Base-by-base conservation (phyloP, 2,329 filamentous ascomycete species). In the Microdochium paspali region DNA sequence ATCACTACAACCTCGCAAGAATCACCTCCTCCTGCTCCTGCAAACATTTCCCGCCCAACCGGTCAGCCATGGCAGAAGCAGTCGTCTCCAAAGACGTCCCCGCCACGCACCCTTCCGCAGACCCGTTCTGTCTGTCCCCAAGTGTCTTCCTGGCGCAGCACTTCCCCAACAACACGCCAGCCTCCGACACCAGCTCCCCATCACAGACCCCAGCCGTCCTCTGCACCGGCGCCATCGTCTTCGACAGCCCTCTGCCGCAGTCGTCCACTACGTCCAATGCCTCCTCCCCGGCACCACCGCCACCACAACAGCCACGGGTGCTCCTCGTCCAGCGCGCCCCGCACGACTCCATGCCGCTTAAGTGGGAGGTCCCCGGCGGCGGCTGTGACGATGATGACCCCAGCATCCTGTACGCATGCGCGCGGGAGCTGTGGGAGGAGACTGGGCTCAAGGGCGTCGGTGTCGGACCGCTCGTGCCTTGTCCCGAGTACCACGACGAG, bases 291-390 rank as follows among this genome's bases (percentile, higher is more conserved):
- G 6, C 35, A 35, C n/a, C 42, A 44, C 42, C 42, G 42, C 23
- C 18, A 6, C 23, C 42, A 6, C 42, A 10, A 25, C 23, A 21
- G 9, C 42, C 24, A 7, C 21, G 42, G n/a, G 23, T 25, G 18
- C 61, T 70, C n/a, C 55, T 71, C 2, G 51, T 70, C 4, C 67
- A 69, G 51, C 65, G 66, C 45, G 64, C 66, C 13, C 51, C 59
- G 7, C 54, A 56, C 46, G 66, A 68, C 49, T 62, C 56, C 3
- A 55, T 63, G 49, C 68, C 69, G 4, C 47, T 60, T 44, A 53
- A 51, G 15, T 72, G 69, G 69, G 69, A 72, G 54, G 50, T 64
- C 12, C 69, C 69, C 0, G 69, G 69, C 10, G 69, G 69, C 21
- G 59, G 57, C 3, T 59, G 59, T 46, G 68, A 72, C 47, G 46